Percentiles rank a stretch among this genome's conserved stretches.
Evolutionary conservation across 257 asterid species (phyloP).

Genomic region (Penstemon davidsonii): DNA sequence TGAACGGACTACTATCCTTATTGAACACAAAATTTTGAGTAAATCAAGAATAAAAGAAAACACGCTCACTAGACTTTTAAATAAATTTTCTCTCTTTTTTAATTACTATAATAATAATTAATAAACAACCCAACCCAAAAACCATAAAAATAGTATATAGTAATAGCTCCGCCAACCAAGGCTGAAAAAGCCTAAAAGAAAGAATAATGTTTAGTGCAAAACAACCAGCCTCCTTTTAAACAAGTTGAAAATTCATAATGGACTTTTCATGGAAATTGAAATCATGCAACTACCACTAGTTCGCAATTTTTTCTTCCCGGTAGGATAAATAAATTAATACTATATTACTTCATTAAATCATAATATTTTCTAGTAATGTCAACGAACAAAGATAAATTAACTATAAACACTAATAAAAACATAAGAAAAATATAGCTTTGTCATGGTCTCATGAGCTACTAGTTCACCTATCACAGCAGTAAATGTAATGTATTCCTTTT

Average conservation of each 20-base stretch:
- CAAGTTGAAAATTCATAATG: conserved; percentile 12
- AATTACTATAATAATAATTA: too few relatives aligned
- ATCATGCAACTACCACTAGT: not conserved
- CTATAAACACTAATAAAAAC: not conserved
- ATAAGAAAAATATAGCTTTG: not conserved
- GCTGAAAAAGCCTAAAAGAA: not conserved
- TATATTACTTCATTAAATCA: too few relatives aligned
- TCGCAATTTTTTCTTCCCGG: not conserved
- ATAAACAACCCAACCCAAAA: not conserved
- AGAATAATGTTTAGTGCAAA: not conserved
- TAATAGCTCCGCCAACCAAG: not conserved
- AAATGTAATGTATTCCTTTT: too few relatives aligned
- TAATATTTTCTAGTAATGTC: not conserved
- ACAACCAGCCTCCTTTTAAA: not conserved
- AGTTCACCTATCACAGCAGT: too few relatives aligned
- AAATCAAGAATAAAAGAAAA: not conserved
- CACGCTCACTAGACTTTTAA: not conserved
- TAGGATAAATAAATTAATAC: too few relatives aligned
- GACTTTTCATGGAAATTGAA: conserved; percentile 3
- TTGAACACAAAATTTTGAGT: not conserved
- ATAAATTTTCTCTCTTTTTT: too few relatives aligned
- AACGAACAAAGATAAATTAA: not conserved
- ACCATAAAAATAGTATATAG: too few relatives aligned
- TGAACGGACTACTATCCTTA: too few relatives aligned
- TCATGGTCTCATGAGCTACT: too few relatives aligned